These are phyloP conservation scores for Exophiala oligosperma DNA, from an alignment of 2,329 filamentous ascomycete genomes.

Conservation along the genomic window DNA sequence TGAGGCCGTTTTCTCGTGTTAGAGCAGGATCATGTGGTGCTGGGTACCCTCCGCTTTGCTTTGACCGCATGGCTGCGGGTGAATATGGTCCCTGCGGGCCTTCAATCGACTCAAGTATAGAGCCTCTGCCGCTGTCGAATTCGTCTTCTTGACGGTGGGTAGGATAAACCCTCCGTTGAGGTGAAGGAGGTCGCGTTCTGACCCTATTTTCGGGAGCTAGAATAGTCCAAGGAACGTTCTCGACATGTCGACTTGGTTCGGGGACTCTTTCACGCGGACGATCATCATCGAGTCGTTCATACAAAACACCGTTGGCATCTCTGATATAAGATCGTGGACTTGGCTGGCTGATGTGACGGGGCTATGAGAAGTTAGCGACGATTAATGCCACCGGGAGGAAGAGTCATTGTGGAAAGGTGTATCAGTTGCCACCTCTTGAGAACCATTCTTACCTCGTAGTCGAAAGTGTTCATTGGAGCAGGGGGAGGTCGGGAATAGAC, in stretches of 20 bases:
- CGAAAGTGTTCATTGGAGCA: slow-evolving; percentile 6
- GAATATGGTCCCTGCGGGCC: slow-evolving; percentile 23
- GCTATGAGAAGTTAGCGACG: slow-evolving; percentile 15
- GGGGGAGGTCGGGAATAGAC: slow-evolving; percentile 7
- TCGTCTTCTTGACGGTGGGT: slow-evolving; percentile 9
- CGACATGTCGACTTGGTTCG: slow-evolving; percentile 13
- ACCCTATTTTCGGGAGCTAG: neutral
- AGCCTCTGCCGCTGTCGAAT: slow-evolving; percentile 21
- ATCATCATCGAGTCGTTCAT: slow-evolving; percentile 18
- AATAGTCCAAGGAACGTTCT: slow-evolving; percentile 2
- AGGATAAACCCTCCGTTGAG: slow-evolving; percentile 9
- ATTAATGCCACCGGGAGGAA: neutral
- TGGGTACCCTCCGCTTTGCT: slow-evolving; percentile 15
- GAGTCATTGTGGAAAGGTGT: neutral
- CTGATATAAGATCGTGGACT: slow-evolving; percentile 23
- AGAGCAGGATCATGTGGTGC: slow-evolving; percentile 18
- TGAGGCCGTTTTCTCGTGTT: slow-evolving; percentile 5
- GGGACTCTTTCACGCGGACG: slow-evolving; percentile 3
- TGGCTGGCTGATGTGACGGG: slow-evolving; percentile 11
- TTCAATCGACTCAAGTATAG: slow-evolving; percentile 27
- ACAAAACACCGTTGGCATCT: slow-evolving; percentile 22
- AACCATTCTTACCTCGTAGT: slow-evolving; percentile 21
- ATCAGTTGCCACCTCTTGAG: neutral
- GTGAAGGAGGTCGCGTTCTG: slow-evolving; percentile 24
- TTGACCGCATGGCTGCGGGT: slow-evolving; percentile 15